Evolutionary conservation across 805 yeast genomes (phyloP).

Genomic region (Millerago galiae): DNA sequence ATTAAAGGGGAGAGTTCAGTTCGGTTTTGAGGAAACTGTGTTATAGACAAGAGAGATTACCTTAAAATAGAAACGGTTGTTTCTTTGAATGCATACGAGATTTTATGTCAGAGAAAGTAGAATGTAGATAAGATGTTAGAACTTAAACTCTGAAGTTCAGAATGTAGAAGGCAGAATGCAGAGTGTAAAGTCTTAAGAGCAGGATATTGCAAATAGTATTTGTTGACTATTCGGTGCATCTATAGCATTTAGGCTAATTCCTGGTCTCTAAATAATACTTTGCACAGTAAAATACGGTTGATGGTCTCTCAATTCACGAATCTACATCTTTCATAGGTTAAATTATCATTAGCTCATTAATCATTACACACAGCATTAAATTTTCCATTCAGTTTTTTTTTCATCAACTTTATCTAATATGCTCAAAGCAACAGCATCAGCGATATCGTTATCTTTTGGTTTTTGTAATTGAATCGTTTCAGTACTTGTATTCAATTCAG

Average conservation of each 20-base stretch:
- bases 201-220: too few relatives aligned
- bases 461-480: not conserved
- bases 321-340: too few relatives aligned
- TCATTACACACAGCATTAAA: conserved; percentile 3
- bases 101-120: not conserved
- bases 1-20: not conserved
- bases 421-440: conserved; percentile 24
- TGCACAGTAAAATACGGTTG: too few relatives aligned
- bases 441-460: conserved; percentile 11
- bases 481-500: not conserved
- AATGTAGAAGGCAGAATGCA: too few relatives aligned
- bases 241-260: too few relatives aligned
- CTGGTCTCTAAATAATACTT: too few relatives aligned
- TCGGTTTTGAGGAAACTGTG: conserved; percentile 6
- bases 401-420: conserved; percentile 23
- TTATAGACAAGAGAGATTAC: not conserved
- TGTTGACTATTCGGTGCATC: too few relatives aligned
- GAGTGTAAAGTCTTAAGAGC: too few relatives aligned
- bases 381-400: conserved; percentile 19
- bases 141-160: too few relatives aligned
- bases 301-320: too few relatives aligned
- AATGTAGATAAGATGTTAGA: too few relatives aligned
- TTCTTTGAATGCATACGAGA: conserved; percentile 6
- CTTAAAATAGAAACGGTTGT: conserved; percentile 1
- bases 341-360: conserved; percentile 5